phyloP scores from a whole-genome alignment of 1,284 basidiomycete genomes.

The Irpex sp. region DNA sequence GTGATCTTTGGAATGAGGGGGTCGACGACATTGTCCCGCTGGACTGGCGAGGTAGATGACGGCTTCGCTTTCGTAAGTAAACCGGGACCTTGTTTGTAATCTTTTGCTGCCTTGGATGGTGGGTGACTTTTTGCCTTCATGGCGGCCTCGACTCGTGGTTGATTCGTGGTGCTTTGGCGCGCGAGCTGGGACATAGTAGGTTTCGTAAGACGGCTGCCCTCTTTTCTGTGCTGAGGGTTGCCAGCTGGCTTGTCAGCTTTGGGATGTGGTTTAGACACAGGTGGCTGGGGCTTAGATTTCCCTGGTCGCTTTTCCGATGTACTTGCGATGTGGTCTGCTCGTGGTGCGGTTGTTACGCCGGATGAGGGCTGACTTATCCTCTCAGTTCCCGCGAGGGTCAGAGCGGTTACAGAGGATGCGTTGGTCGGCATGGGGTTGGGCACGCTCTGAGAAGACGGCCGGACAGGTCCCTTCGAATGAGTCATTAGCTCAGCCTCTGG shows the following conservation, averaged over 20 bases:
- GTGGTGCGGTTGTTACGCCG: too few species aligned
- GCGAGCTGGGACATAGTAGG: constrained; percentile 22
- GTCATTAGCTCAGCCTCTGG: neutral
- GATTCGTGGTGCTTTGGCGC: constrained; percentile 11
- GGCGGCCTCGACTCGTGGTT: neutral
- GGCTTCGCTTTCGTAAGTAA: too few species aligned
- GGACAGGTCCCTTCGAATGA: neutral
- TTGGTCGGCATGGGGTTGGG: neutral
- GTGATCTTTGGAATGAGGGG: constrained; percentile 12
- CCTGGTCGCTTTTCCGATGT: neutral
- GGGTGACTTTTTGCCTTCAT: neutral
- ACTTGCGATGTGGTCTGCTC: neutral
- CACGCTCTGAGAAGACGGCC: neutral
- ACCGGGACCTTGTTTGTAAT: neutral
- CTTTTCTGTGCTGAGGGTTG: neutral
- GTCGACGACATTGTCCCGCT: constrained; percentile 1
- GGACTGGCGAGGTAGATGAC: too few species aligned
- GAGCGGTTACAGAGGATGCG: neutral
- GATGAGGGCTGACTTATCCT: too few species aligned
- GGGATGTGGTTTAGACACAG: neutral
- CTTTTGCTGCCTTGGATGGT: neutral
- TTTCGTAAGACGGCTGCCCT: constrained; percentile 12
- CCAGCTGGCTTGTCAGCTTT: neutral
- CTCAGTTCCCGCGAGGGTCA: too few species aligned
- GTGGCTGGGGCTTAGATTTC: neutral